Base-by-base conservation (phyloP, 768 basidiomycete species). In the Mrakia blollopis region DNA sequence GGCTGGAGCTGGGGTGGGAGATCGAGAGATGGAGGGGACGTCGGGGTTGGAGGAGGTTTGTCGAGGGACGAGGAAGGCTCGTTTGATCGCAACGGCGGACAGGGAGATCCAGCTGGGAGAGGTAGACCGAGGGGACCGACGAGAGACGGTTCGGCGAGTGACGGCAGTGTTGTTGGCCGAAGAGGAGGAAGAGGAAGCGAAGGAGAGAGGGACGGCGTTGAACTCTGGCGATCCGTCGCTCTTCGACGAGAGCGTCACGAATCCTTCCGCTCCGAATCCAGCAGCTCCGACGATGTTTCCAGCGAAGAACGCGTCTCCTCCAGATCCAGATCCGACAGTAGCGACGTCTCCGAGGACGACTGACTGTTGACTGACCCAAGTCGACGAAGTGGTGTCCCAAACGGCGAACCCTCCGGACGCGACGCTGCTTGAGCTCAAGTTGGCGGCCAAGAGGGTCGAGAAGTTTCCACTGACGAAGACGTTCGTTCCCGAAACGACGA, bases 401-500 rank as follows among this genome's bases (percentile, higher is more conserved):
- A 86, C 84, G 0, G 92, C 94, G 72, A 93, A 87, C 6, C 95
- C 93, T 28, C 87, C 86, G 0, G 84, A 81, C 23, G 80, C 80
- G 9, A 84, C 86, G 11, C 82, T 72, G 32, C 68, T 47, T 16
- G 70, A 54, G 32, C 35, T 32, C 14, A 32, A 35, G 63, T 85
- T 80, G 11, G 81, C 80, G 30, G 83, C 82, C 16, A 84, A 79
- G 79, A 79, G 74, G n/a, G 84, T 82, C 2, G 90, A 89, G 83
- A 96, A 96, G 82, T 89, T 91, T 21, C 94, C 94, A 0, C 88
- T 88, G 3, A 92, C 87, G 60, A 89, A 86, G 16, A 96, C 77
- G 74, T 62, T 79, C 79, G 54, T 79, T 72, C 79, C 80, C 23
- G 82, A 44, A 16, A 80, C 79, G 30, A 85, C 84, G 30, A 99